Base-by-base conservation (phyloP, 2,329 filamentous ascomycete species). In the Stagonosporopsis tanaceti region DNA sequence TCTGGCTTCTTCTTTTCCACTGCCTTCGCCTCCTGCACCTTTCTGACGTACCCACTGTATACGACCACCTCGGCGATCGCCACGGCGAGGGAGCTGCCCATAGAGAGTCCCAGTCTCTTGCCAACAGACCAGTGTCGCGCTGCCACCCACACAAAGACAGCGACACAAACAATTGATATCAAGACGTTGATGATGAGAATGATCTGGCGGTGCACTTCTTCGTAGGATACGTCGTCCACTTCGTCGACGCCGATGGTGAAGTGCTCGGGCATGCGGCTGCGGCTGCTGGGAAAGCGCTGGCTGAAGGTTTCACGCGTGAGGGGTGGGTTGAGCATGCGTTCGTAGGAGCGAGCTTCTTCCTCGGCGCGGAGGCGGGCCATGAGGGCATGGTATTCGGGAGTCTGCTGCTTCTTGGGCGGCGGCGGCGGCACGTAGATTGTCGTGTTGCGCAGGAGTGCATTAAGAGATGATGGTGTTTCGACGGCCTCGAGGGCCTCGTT, bases 101-200 rank as follows among this genome's bases (percentile, higher is more conserved):
- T 82, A 30, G 89, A 89, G 47, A 93, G 75, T 37, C 90, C 89
- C 59, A 95, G 71, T 25, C 91, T 80, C 40, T 87, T 83, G 0
- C 90, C 87, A 1, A 89, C 84, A 61, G 84, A 88, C 91, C 90
- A 94, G 83, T 90, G 91, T 47, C 87, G 82, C 1, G 89, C 89
- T 15, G 85, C 84, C n/a, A 93, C 82, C 91, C 91, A 95, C 32
- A 95, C 84, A 7, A 90, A 91, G 2, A 84, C 87, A 2, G 87
- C 89, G 47, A 90, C 90, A 41, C 93, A 91, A 2, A 94, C 80
- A 50, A 97, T 90, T 48, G 92, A 96, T 50, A 97, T 82, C 37
- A 97, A 79, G 47, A 98, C 92, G 75, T 98, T 99, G 68, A 96
- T 83, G 48, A 98, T 92, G 7, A 98, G 81, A 39, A 90, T 88